Base-by-base conservation (phyloP, 805 yeast genomes). In the Spencermartinsiella europaea region DNA sequence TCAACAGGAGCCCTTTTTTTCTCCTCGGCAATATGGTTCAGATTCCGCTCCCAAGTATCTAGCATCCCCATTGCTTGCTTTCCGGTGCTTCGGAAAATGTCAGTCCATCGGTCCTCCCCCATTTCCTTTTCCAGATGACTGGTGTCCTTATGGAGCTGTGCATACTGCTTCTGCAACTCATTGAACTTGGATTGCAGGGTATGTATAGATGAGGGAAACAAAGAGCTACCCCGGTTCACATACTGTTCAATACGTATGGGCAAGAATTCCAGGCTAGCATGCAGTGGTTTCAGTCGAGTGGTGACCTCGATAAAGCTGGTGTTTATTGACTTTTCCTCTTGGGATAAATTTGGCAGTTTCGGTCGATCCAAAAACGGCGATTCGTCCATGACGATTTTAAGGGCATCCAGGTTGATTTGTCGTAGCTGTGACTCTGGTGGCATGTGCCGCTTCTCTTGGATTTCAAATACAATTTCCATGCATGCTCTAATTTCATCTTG, bases 161-260 rank as follows among this genome's bases (percentile, higher is more conserved):
- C 21, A 48, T 47, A 52, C 15, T 52, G 45, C 21, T 36, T 38
- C 21, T 45, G 46, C n/a, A 58, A 46, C 17, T 52, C 48, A 15
- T n/a, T 22, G 47, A 42, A 44, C 44, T 55, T 53, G 19, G 25
- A 27, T 19, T 49, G 27, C 12, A 58, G 47, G 8, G 38, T 36
- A 3, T 34, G 19, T 3, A 55, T 42, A n/a, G 58, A 56, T 0
- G 54, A 15, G 1, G 60, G 60, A 35, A 54, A 58, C 12, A 47
- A 12, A 3, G 37, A 40, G 12, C 21, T 38, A 4, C 59, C 58
- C 21, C 45, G 45, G 16, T 35, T 34, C 4, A 41, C 46, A 35
- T 54, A 58, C 36, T 49, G 50, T 21, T 51, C 53, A 16, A 57
- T 44, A n/a, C 60, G 44, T 3, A 45, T 34, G 15, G 60, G 60